Conservation (phyloP, 2,329 filamentous ascomycete genomes). For the Diaporthe sp. region DNA sequence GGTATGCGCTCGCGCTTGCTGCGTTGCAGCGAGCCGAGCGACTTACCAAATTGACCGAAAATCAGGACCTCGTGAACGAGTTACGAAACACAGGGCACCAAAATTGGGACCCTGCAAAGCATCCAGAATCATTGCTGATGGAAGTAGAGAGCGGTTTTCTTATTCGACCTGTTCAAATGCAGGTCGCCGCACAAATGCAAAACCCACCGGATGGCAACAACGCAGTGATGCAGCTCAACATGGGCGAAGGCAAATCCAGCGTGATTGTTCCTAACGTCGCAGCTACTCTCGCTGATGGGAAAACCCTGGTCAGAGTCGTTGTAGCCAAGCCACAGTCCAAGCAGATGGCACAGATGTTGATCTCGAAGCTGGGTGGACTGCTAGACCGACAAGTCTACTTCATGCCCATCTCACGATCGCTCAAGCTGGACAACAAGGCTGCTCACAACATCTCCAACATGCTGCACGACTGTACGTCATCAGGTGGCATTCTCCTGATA, state of each 20-base stretch:
- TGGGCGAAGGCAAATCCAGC: conserved; percentile 78
- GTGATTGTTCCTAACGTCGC: conserved; percentile 77
- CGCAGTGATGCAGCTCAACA: conserved; percentile 73
- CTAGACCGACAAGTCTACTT: conserved; percentile 67
- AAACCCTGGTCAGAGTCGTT: conserved; percentile 66
- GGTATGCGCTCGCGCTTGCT: conserved; percentile 57
- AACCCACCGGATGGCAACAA: conserved; percentile 55
- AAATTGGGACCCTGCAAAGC: conserved; percentile 64
- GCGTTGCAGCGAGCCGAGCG: conserved; percentile 59
- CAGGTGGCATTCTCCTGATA: conserved; percentile 69
- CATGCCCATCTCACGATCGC: conserved; percentile 70
- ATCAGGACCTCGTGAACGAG: conserved; percentile 50
- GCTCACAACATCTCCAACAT: conserved; percentile 55
- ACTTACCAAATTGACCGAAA: conserved; percentile 53
- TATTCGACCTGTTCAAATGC: conserved; percentile 69
- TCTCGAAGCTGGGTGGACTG: conserved; percentile 68
- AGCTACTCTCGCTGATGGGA: conserved; percentile 62
- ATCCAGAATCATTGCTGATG: conserved; percentile 72
- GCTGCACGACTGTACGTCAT: conserved; percentile 60
- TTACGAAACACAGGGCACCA: conserved; percentile 65
- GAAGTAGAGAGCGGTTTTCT: conserved; percentile 73
- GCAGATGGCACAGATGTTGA: conserved; percentile 72
- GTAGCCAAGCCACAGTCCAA: conserved; percentile 72
- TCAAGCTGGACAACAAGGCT: conserved; percentile 52
- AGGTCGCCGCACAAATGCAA: conserved; percentile 70